Percentiles rank a stretch among this genome's conserved stretches.
Evolutionary conservation across 768 basidiomycete genomes (phyloP).

Genomic region (Lactarius tabidus): DNA sequence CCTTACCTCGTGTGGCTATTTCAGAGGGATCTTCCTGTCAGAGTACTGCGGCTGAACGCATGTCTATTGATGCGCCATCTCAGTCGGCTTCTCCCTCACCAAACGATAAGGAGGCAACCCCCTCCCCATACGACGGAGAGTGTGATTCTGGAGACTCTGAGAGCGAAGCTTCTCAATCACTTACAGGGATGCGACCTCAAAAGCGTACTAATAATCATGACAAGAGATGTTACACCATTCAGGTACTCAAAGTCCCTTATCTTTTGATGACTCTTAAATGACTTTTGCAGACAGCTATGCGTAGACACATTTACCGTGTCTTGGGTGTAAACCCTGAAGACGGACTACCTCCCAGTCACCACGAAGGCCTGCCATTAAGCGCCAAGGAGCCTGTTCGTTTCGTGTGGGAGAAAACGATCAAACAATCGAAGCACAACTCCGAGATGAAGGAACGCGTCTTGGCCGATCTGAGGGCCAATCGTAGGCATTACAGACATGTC

Average conservation of each 20-base stretch:
- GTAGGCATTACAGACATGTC: constrained; percentile 57
- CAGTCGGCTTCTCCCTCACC: constrained; percentile 32
- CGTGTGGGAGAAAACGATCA: constrained; percentile 75
- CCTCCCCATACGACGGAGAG: constrained; percentile 4
- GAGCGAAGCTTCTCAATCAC: constrained; percentile 37
- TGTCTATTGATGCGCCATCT: constrained; percentile 33
- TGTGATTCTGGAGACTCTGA: constrained; percentile 29
- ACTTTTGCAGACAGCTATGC: constrained; percentile 58
- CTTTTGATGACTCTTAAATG: background rate
- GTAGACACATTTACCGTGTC: constrained; percentile 54
- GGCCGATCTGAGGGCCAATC: constrained; percentile 53
- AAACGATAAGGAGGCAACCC: constrained; percentile 32
- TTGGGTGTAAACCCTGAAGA: constrained; percentile 58
- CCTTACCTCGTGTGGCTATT: background rate
- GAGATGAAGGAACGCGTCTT: constrained; percentile 66
- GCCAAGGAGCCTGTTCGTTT: constrained; percentile 61
- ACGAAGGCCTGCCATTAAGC: constrained; percentile 46
- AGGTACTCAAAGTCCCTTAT: constrained; percentile 39
- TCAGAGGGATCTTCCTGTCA: background rate
- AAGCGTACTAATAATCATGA: constrained; percentile 60
- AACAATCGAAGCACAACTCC: constrained; percentile 69
- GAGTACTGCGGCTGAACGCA: background rate
- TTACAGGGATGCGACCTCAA: constrained; percentile 31
- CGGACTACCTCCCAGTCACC: constrained; percentile 56
- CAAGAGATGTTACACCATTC: constrained; percentile 60